These are phyloP conservation scores for Phaffomyces antillensis DNA, from an alignment of 805 yeast species.

Conservation along the genomic window DNA sequence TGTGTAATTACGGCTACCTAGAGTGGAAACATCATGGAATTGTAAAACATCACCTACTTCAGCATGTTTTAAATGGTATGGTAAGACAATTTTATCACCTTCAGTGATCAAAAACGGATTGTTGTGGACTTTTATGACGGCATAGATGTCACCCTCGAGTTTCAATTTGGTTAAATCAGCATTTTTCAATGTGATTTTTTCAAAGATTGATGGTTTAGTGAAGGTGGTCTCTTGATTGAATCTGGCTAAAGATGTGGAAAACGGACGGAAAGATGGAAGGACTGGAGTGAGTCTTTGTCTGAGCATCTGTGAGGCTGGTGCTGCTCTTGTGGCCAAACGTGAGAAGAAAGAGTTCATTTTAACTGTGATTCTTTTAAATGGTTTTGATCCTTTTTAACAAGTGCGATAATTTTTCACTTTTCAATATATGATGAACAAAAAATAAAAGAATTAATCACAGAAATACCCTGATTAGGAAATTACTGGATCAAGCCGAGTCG, in stretches of 20 bases:
- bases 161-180: slow-evolving; percentile 55
- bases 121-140: slow-evolving; percentile 73
- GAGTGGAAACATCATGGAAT: slow-evolving; percentile 66
- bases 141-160: slow-evolving; percentile 66
- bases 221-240: not conserved
- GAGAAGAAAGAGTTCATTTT: slow-evolving; percentile 4
- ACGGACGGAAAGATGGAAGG: not conserved
- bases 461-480: not conserved
- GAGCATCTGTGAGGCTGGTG: not conserved
- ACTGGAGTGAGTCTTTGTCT: not conserved
- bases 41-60: slow-evolving; percentile 77
- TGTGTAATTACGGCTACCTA: slow-evolving; percentile 83
- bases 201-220: slow-evolving; percentile 1
- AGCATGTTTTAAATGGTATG: slow-evolving; percentile 69
- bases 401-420: not conserved
- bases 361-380: not conserved
- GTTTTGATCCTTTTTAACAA: not conserved
- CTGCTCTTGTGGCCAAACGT: slow-evolving; percentile 1
- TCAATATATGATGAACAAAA: not conserved
- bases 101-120: slow-evolving; percentile 83
- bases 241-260: not conserved
- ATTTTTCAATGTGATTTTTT: slow-evolving; percentile 1
- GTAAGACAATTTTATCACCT: slow-evolving; percentile 80
- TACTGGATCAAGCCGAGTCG: not conserved
- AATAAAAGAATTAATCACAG: not conserved